Conservation (phyloP, 257 asterid genomes). For the Avicennia marina region DNA sequence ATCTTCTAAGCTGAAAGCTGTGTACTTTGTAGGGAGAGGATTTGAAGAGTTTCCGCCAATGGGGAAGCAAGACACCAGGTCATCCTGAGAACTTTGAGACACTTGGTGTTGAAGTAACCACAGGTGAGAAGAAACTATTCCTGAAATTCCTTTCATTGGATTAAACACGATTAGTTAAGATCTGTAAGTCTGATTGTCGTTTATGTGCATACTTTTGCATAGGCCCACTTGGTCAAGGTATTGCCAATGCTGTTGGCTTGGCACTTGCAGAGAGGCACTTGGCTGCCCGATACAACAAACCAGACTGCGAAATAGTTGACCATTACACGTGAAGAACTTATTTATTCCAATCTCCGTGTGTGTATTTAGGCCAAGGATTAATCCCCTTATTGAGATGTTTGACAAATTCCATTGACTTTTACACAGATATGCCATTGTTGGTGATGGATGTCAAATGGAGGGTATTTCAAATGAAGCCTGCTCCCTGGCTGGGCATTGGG, state of each 20-base stretch:
- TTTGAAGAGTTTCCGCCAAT: slow-evolving; percentile 60
- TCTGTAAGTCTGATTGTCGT: too few relatives aligned
- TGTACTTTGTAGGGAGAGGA: slow-evolving; percentile 49
- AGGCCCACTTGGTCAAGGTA: slow-evolving; percentile 95
- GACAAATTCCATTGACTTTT: slow-evolving; percentile 8
- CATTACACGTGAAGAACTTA: slow-evolving; percentile 63
- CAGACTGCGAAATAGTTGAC: slow-evolving; percentile 61
- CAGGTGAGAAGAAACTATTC: slow-evolving; percentile 34
- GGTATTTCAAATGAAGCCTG: slow-evolving; percentile 87
- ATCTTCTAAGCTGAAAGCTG: slow-evolving; percentile 13
- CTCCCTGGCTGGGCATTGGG: slow-evolving; percentile 99
- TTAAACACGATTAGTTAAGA: slow-evolving; percentile 7
- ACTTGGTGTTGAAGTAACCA: slow-evolving; percentile 72
- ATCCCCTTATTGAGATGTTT: background rate
- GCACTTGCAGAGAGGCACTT: slow-evolving; percentile 79
- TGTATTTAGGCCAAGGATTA: background rate
- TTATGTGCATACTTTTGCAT: slow-evolving; percentile 15
- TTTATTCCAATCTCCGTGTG: background rate
- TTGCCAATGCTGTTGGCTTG: slow-evolving; percentile 80
- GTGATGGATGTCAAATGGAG: slow-evolving; percentile 97
- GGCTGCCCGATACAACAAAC: slow-evolving; percentile 81
- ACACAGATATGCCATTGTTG: slow-evolving; percentile 48
- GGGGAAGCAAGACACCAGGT: slow-evolving; percentile 82
- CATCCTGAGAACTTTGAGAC: slow-evolving; percentile 88
- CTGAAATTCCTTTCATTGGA: background rate